phyloP scores from a whole-genome alignment of 1,284 basidiomycete genomes.

The Leucoagaricus sp. region DNA sequence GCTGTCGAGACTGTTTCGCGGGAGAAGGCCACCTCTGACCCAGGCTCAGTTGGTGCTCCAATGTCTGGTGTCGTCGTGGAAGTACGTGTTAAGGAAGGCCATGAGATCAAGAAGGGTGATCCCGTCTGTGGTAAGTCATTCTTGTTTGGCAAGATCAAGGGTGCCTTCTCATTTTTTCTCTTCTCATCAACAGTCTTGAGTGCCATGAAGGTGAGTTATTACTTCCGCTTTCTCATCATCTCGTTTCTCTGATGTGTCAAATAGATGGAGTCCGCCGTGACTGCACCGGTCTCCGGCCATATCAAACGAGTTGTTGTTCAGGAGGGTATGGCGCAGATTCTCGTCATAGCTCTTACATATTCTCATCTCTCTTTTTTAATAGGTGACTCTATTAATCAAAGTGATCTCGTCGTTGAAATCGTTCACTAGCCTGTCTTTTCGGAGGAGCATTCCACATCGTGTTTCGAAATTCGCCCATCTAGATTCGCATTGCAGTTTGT shows the following conservation, averaged over 20 bases:
- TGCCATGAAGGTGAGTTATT: slow-evolving; percentile 79
- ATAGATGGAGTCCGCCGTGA: slow-evolving; percentile 96
- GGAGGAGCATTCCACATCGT: background rate
- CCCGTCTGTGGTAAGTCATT: slow-evolving; percentile 74
- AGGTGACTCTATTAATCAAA: slow-evolving; percentile 89
- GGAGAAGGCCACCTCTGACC: slow-evolving; percentile 91
- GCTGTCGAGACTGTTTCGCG: slow-evolving; percentile 93
- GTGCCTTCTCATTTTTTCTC: slow-evolving; percentile 22
- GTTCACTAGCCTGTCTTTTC: slow-evolving; percentile 51
- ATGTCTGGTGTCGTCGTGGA: slow-evolving; percentile 99
- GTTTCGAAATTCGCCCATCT: background rate
- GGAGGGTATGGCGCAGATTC: slow-evolving; percentile 57
- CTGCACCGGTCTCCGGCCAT: slow-evolving; percentile 93
- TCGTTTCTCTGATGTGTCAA: slow-evolving; percentile 17
- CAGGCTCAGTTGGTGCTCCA: slow-evolving; percentile 93
- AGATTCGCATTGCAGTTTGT: slow-evolving; percentile 4
- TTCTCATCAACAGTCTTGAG: slow-evolving; percentile 62
- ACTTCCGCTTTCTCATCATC: slow-evolving; percentile 11
- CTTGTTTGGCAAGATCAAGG: slow-evolving; percentile 12
- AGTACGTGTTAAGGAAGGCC: slow-evolving; percentile 95
- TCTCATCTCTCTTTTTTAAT: slow-evolving; percentile 17
- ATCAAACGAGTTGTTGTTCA: slow-evolving; percentile 90
- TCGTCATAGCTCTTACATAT: slow-evolving; percentile 7
- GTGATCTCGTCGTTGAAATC: slow-evolving; percentile 86
- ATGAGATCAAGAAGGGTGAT: slow-evolving; percentile 97